Evolutionary conservation across 768 basidiomycete genomes (phyloP).

Genomic region (Gymnopilus dilepis): DNA sequence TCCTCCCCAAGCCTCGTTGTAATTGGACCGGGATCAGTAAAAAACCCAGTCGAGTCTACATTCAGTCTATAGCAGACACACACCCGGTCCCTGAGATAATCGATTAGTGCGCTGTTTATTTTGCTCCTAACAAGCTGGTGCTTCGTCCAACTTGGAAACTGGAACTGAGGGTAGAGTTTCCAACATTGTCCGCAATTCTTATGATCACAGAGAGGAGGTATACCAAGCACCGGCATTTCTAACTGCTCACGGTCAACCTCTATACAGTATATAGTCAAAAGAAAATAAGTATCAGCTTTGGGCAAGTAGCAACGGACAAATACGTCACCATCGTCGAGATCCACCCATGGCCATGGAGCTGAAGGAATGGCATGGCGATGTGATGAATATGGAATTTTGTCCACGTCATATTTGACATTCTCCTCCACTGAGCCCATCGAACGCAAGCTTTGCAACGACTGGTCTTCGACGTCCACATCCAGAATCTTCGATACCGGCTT

Average conservation of each 20-base stretch:
- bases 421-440: not conserved
- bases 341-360: constrained; percentile 53
- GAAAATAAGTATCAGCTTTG: not conserved
- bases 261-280: too few species aligned
- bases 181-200: constrained; percentile 42
- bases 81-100: constrained; percentile 32
- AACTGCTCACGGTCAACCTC: constrained; percentile 43
- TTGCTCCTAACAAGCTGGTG: constrained; percentile 48
- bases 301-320: not conserved
- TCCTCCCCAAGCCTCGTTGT: constrained; percentile 28
- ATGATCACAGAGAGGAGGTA: constrained; percentile 44
- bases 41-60: constrained; percentile 43
- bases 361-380: constrained; percentile 52
- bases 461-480: not conserved
- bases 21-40: constrained; percentile 37
- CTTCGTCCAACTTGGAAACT: constrained; percentile 62
- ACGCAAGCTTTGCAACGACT: constrained; percentile 1
- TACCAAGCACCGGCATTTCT: constrained; percentile 35
- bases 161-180: constrained; percentile 48
- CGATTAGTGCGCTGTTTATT: constrained; percentile 41
- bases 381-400: constrained; percentile 39
- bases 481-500: not conserved
- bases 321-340: constrained; percentile 42
- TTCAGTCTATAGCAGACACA: constrained; percentile 47
- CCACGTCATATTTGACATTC: not conserved